Evolutionary conservation across 192 early-diverging fungal species (phyloP).

Genomic region (Coemansia sp.): DNA sequence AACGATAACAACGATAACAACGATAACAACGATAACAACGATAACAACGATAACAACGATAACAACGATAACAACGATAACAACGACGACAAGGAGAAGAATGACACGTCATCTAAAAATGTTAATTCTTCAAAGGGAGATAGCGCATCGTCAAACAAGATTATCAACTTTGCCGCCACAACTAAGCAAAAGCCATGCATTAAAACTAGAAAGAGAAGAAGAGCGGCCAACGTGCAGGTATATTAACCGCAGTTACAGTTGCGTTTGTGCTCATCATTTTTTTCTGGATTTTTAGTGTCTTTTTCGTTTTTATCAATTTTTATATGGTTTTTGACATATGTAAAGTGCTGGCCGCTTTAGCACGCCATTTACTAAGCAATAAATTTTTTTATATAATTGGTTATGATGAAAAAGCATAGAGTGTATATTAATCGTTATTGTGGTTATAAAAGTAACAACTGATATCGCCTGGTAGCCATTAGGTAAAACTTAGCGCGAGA

Average conservation of each 20-base stretch:
- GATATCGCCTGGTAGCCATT: too few species aligned
- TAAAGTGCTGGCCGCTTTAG: too few species aligned
- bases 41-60: background rate
- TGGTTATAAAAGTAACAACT: too few species aligned
- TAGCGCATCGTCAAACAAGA: background rate
- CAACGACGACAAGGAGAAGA: background rate
- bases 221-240: too few species aligned
- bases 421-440: conserved; percentile 1
- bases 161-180: background rate
- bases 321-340: too few species aligned
- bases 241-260: too few species aligned
- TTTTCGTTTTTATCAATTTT: too few species aligned
- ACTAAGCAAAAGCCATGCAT: background rate
- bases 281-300: too few species aligned
- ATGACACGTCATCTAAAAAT: background rate
- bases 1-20: too few species aligned
- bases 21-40: background rate
- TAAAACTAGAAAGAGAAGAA: background rate
- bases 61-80: background rate
- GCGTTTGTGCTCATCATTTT: too few species aligned
- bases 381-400: too few species aligned
- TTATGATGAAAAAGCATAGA: background rate
- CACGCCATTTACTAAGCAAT: too few species aligned
- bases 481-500: conserved; percentile 42
- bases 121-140: background rate